These are phyloP conservation scores for Suillus lakei DNA, from an alignment of 768 basidiomycete genomes.

Conservation along the genomic window DNA sequence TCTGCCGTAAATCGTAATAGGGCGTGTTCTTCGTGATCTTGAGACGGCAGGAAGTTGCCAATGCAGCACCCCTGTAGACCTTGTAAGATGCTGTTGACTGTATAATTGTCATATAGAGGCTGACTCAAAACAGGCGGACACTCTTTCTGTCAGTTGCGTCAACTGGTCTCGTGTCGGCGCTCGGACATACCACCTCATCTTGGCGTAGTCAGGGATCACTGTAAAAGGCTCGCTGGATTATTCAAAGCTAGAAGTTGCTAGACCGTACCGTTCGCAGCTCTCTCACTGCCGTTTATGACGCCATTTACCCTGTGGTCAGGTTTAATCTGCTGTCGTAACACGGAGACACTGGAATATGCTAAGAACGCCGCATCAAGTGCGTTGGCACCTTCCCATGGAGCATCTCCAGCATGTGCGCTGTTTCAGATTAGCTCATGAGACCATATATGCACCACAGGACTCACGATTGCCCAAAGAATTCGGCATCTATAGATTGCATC, in stretches of 20 bases:
- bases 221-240: slow-evolving; percentile 11
- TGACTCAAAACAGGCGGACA: slow-evolving; percentile 74
- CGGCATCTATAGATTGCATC: slow-evolving; percentile 65
- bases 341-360: slow-evolving; percentile 79
- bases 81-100: slow-evolving; percentile 14
- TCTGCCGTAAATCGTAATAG: slow-evolving; percentile 66
- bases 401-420: slow-evolving; percentile 79
- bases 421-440: slow-evolving; percentile 13
- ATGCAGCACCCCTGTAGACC: slow-evolving; percentile 60
- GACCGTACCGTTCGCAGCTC: slow-evolving; percentile 67
- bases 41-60: slow-evolving; percentile 63
- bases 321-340: slow-evolving; percentile 85
- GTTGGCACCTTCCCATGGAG: slow-evolving; percentile 88
- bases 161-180: slow-evolving; percentile 68
- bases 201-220: slow-evolving; percentile 88
- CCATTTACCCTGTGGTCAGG: slow-evolving; percentile 84
- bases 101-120: slow-evolving; percentile 24
- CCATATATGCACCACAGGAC: slow-evolving; percentile 24
- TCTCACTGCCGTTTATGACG: slow-evolving; percentile 64
- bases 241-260: slow-evolving; percentile 2
- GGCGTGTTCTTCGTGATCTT: slow-evolving; percentile 45
- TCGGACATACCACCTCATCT: slow-evolving; percentile 73
- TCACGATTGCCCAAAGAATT: slow-evolving; percentile 78
- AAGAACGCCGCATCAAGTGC: slow-evolving; percentile 89
- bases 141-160: slow-evolving; percentile 55